Percentiles rank a stretch among this genome's conserved stretches.
phyloP scores from a whole-genome alignment of 306 rosid species.

The Dryas drummondii region DNA sequence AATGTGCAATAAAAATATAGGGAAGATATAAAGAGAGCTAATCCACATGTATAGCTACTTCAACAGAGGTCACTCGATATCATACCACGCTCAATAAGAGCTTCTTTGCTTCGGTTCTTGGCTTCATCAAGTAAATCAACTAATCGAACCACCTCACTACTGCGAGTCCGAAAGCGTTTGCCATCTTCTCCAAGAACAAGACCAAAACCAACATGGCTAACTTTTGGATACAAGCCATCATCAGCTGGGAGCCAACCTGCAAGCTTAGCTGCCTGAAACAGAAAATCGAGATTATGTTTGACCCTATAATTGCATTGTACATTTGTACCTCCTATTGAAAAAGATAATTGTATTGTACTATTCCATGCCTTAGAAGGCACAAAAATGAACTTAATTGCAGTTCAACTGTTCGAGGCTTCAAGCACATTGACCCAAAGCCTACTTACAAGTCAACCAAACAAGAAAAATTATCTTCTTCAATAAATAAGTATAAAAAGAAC shows the following conservation, averaged over 20 bases:
- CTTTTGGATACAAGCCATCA: slow-evolving; percentile 55
- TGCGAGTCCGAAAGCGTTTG: slow-evolving; percentile 83
- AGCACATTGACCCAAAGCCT: background rate
- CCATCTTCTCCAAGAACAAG: slow-evolving; percentile 98
- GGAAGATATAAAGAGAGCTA: background rate
- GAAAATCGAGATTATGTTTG: slow-evolving; percentile 17
- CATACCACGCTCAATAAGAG: slow-evolving; percentile 82
- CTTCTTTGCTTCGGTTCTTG: slow-evolving; percentile 79
- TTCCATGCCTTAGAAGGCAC: background rate
- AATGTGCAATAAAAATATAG: background rate
- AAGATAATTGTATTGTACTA: slow-evolving; percentile 16
- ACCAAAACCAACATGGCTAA: slow-evolving; percentile 90
- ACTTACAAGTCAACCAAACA: background rate
- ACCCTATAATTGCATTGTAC: slow-evolving; percentile 21
- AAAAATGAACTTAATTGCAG: background rate
- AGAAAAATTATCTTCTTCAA: background rate
- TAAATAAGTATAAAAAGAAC: background rate
- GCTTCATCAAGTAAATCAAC: slow-evolving; percentile 98
- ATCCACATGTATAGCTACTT: background rate
- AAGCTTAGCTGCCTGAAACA: slow-evolving; percentile 77
- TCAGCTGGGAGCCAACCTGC: slow-evolving; percentile 88
- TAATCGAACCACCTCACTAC: slow-evolving; percentile 80
- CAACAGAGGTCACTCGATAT: slow-evolving; percentile 15
- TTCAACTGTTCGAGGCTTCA: background rate
- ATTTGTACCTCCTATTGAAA: too few relatives aligned